These are phyloP conservation scores for Castanea mollissima DNA, from an alignment of 306 rosid species.

Conservation along the genomic window DNA sequence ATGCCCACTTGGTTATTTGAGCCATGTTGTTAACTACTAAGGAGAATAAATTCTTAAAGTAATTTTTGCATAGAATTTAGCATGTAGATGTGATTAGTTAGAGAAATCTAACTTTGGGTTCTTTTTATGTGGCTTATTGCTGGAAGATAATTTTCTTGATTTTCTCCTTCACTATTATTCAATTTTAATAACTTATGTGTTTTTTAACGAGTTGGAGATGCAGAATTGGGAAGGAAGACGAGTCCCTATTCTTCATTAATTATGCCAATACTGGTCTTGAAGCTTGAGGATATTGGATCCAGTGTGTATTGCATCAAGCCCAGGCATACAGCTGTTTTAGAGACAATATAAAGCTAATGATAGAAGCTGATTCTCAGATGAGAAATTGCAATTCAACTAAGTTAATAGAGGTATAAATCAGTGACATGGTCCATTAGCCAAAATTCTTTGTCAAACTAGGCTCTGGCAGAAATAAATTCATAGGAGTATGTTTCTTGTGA, in stretches of 20 bases:
- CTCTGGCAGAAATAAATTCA: neutral
- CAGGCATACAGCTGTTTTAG: conserved; percentile 12
- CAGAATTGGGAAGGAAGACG: conserved; percentile 88
- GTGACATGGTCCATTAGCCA: neutral
- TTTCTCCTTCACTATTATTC: conserved; percentile 13
- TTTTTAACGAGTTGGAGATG: conserved; percentile 89
- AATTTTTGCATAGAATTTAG: neutral
- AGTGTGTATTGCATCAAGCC: conserved; percentile 68
- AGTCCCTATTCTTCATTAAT: conserved; percentile 66
- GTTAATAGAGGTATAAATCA: neutral
- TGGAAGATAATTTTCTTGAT: neutral
- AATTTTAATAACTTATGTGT: neutral
- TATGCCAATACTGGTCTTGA: conserved; percentile 69
- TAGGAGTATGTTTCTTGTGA: neutral
- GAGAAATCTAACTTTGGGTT: neutral
- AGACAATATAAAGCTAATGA: neutral
- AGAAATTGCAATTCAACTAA: neutral
- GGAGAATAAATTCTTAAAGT: conserved; percentile 5
- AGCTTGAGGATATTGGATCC: conserved; percentile 66
- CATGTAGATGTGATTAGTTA: neutral
- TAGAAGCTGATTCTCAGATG: conserved; percentile 5
- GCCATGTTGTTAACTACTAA: neutral
- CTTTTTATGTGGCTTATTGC: neutral
- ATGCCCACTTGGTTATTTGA: neutral
- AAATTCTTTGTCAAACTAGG: neutral